Conservation (phyloP, 257 asterid genomes). For the Orobanche coerulescens region DNA sequence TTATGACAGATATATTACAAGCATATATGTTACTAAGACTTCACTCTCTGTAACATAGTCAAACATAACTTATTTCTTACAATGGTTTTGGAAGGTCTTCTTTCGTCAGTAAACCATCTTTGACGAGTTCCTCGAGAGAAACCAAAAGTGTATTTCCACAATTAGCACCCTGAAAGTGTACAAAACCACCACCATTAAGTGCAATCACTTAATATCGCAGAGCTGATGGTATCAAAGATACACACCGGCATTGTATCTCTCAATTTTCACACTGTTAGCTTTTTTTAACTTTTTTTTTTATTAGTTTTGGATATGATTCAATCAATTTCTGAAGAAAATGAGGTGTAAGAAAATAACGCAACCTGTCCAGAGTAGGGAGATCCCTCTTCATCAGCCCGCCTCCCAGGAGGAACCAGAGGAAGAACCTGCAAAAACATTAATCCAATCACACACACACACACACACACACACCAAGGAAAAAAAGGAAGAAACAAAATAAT, state of each 20-base stretch:
- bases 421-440: slow-evolving; percentile 60
- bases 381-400: slow-evolving; percentile 79
- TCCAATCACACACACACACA: neutral
- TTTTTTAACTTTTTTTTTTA: neutral
- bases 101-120: slow-evolving; percentile 67
- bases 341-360: slow-evolving; percentile 2
- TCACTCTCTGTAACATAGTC: neutral
- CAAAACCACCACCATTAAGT: neutral
- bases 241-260: neutral
- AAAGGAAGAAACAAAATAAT: neutral
- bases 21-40: slow-evolving; percentile 1
- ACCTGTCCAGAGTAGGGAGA: slow-evolving; percentile 99
- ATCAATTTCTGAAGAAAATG: neutral
- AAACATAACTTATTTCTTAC: slow-evolving; percentile 37
- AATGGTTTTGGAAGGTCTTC: slow-evolving; percentile 86
- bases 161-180: slow-evolving; percentile 78
- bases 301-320: neutral
- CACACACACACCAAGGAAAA: too few relatives aligned
- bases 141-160: slow-evolving; percentile 90
- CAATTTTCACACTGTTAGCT: neutral
- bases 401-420: slow-evolving; percentile 98
- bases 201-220: neutral
- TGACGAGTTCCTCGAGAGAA: slow-evolving; percentile 88
- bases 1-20: slow-evolving; percentile 13
- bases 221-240: neutral